A percentile compares a stretch with the other conserved stretches of the same genome.
Evolutionary conservation across 257 asterid genomes (phyloP).

Genomic region (Voacanga thouarsii): DNA sequence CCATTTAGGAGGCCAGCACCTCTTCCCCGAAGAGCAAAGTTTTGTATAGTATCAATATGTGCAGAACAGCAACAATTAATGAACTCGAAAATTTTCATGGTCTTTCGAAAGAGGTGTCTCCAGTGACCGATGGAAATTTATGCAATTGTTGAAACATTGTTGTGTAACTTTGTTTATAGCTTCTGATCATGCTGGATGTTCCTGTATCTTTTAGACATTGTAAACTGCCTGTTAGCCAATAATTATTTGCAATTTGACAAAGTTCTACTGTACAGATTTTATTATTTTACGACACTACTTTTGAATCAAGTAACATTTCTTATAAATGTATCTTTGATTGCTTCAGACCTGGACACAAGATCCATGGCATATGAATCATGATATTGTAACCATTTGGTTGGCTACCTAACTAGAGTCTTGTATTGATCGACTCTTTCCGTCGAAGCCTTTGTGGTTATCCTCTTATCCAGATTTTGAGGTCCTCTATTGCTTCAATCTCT

Average conservation of each 20-base stretch:
- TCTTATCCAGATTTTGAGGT: too few relatives aligned
- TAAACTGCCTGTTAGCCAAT: constrained; percentile 21
- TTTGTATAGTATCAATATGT: constrained; percentile 24
- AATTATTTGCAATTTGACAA: constrained; percentile 25
- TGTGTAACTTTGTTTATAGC: constrained; percentile 39
- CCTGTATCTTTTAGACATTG: constrained; percentile 23
- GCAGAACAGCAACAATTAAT: constrained; percentile 17
- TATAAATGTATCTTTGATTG: background rate
- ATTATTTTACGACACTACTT: background rate
- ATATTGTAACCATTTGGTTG: too few relatives aligned
- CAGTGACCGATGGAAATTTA: constrained; percentile 22
- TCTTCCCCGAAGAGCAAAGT: constrained; percentile 18
- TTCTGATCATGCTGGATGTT: constrained; percentile 21
- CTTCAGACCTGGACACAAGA: background rate
- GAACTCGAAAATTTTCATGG: constrained; percentile 8
- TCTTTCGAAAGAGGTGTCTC: constrained; percentile 10
- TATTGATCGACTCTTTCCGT: too few relatives aligned
- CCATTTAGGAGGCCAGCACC: constrained; percentile 11
- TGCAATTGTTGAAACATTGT: constrained; percentile 36
- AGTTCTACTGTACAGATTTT: constrained; percentile 29
- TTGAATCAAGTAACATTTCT: background rate
- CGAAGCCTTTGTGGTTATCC: too few relatives aligned
- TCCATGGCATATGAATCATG: background rate
- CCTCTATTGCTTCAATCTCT: too few relatives aligned
- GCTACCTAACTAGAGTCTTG: too few relatives aligned